Base-by-base conservation (phyloP, 2,329 filamentous ascomycete genomes). In the Penicillium sp. region DNA sequence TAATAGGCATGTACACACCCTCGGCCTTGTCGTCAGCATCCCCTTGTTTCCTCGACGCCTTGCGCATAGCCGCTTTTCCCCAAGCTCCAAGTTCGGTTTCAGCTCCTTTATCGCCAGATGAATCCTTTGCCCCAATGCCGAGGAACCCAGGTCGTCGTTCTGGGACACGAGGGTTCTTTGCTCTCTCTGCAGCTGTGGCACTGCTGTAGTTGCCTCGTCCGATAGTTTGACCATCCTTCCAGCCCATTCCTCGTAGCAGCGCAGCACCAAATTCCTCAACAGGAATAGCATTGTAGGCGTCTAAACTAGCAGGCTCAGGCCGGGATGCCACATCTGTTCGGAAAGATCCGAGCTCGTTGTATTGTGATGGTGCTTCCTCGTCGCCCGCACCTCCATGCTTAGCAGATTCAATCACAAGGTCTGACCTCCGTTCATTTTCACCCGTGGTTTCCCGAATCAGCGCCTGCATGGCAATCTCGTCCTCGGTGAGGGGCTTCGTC, bases 191-290 rank as follows among this genome's bases (percentile, higher is more conserved):
- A 35, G 69, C 61, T 56, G 73, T 64, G 62, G 73, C 61, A 17
- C 73, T 73, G 26, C 74, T 74, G 52, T 82, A 77, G 25, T 81
- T 78, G 52, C 85, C 83, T 59, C 67, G 73, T 76, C 88, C 78
- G 49, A 85, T 79, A 37, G 78, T 75, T 59, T 84, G 80, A 17
- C 81, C 85, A 60, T 86, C 84, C 67, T 97, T 91, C 92, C 93
- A 97, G 9, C 94, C 94, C 89, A 97, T 97, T 10, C 92, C 91
- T 31, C 92, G 86, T 35, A 99, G 81, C 61, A 97, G 80, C 0
- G 92, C 91, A 17, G 91, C 89, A 8, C 94, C 94, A 62, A 97
- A 99, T 65, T 97, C 91, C 64, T 97, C 93, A 16, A 97, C 91
- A 0, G 94, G 93, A 59, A 96, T 88, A 12, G 88, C 86, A 56